phyloP scores from a whole-genome alignment of 805 yeast species.

The Yamadazyma laniorum region DNA sequence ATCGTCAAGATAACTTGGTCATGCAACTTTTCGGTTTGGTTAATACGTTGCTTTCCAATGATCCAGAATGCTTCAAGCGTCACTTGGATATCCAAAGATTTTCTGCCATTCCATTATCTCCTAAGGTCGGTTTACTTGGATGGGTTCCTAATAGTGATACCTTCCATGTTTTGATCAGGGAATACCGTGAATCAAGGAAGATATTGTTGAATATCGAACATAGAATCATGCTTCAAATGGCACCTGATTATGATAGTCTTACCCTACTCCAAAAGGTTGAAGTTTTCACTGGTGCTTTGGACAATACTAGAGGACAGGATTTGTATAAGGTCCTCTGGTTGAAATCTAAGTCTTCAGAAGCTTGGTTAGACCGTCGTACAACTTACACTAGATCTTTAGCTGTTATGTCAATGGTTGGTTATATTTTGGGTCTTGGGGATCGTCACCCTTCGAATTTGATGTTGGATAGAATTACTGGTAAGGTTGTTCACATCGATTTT shows the following conservation, averaged over 20 bases:
- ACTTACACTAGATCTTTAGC: constrained; percentile 95
- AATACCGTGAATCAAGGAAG: constrained; percentile 88
- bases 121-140: constrained; percentile 92
- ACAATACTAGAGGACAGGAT: constrained; percentile 95
- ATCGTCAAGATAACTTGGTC: constrained; percentile 93
- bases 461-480: constrained; percentile 93
- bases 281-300: constrained; percentile 93
- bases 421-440: constrained; percentile 94
- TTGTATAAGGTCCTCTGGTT: constrained; percentile 94
- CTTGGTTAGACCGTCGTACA: constrained; percentile 96
- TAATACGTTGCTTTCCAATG: constrained; percentile 82
- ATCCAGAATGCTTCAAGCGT: constrained; percentile 93
- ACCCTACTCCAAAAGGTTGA: constrained; percentile 91
- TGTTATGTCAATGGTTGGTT: constrained; percentile 98
- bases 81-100: constrained; percentile 90
- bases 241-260: constrained; percentile 90
- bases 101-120: constrained; percentile 94
- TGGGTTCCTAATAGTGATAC: constrained; percentile 99
- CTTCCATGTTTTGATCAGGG: constrained; percentile 87
- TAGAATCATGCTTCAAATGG: constrained; percentile 95
- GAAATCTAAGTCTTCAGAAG: constrained; percentile 92
- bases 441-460: constrained; percentile 96
- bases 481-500: constrained; percentile 94
- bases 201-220: constrained; percentile 90
- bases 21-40: constrained; percentile 97